Base-by-base conservation (phyloP, 371 early-diverging fungal species). In the Apophysomyces elegans region DNA sequence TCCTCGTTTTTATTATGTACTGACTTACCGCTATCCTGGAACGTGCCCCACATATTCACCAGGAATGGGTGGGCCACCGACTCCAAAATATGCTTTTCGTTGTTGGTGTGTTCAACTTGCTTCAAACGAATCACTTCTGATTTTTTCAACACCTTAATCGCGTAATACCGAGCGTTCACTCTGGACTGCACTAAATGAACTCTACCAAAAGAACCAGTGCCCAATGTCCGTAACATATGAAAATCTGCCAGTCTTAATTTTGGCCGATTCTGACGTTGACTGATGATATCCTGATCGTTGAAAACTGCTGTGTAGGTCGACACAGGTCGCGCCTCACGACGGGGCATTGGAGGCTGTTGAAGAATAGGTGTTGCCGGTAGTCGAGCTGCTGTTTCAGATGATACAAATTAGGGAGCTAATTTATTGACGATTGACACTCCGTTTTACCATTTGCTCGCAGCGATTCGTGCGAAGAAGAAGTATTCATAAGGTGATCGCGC, bases 121-220 rank as follows among this genome's bases (percentile, higher is more conserved):
- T 97, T 96, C 74, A 96, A 79, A 63, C 93, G 86, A 38, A 99
- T 94, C 7, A 99, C 93, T 70, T 98, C 96, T 12, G 91, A 72
- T 78, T 98, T 99, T 62, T 93, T 91, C 59, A 99, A 85, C 3
- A 98, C 96, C 77, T 99, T 99, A 86, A 99, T 93, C 1, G 99
- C 99, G 75, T 94, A 97, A 83, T 89, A 95, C 41, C 90, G 86
- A 26, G 83, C 86, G 59, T 90, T 93, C 65, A 80, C 79, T 63
- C 89, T 87, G 57, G 87, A 86, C 58, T 87, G 89, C 16, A 92
- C 95, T 26, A 99, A 85, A 78, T 95, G 96, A 46, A 99, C 99
- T 21, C 99, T 92, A 21, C 99, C 99, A 85, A 99, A 99, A 8
- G 99, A 96, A 11, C 99, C 99, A 0, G 98, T 97, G 12, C 99